phyloP scores from a whole-genome alignment of 768 basidiomycete genomes.

The Kwoniella botswanensis region DNA sequence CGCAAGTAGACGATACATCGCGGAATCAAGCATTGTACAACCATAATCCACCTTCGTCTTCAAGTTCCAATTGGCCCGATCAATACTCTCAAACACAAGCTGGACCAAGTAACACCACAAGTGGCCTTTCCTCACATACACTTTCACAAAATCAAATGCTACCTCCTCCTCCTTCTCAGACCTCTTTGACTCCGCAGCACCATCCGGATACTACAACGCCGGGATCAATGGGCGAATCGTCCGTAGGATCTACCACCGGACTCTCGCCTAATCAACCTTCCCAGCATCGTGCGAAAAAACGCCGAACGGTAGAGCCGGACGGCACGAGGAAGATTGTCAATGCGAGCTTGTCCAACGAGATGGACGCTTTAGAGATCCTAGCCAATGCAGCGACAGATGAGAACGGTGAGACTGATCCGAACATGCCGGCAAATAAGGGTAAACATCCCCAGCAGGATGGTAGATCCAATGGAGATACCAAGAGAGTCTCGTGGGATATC shows the following conservation, averaged over 20 bases:
- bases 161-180: not conserved
- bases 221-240: slow-evolving; percentile 26
- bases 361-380: slow-evolving; percentile 54
- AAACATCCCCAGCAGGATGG: slow-evolving; percentile 3
- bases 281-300: slow-evolving; percentile 20
- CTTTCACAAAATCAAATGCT: not conserved
- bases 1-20: not conserved
- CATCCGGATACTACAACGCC: slow-evolving; percentile 22
- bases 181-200: slow-evolving; percentile 2
- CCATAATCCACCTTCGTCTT: not conserved
- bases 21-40: not conserved
- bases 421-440: not conserved
- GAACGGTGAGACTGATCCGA: slow-evolving; percentile 13
- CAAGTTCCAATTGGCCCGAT: not conserved
- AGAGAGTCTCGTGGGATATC: slow-evolving; percentile 23
- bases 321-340: slow-evolving; percentile 49
- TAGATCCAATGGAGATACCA: not conserved
- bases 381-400: slow-evolving; percentile 51
- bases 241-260: slow-evolving; percentile 28
- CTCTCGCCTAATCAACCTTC: slow-evolving; percentile 27
- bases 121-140: not conserved
- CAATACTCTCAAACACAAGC: not conserved
- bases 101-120: not conserved
- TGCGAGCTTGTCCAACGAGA: slow-evolving; percentile 54
- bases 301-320: slow-evolving; percentile 28